These are phyloP conservation scores for Globisporangium recalcitrans DNA, from an alignment of 352 stramenopile genomes.

Conservation along the genomic window DNA sequence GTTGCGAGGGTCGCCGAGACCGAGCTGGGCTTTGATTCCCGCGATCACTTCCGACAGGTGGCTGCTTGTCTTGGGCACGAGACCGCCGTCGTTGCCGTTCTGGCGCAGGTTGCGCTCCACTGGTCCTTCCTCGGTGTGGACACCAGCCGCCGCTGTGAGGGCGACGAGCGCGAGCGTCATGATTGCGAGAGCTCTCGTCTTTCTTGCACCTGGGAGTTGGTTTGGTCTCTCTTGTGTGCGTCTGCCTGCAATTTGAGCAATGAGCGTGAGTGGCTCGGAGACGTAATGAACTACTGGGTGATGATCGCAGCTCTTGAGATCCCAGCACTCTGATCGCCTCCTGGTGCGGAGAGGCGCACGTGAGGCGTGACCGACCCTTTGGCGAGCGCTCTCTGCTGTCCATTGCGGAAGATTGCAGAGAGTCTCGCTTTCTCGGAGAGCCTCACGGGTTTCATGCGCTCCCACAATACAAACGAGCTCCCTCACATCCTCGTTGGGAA, in stretches of 20 bases:
- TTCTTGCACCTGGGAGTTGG: not conserved
- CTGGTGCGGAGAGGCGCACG: not conserved
- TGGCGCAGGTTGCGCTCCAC: not conserved
- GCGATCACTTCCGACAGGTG: not conserved
- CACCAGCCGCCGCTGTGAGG: not conserved
- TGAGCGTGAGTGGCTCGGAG: no score
- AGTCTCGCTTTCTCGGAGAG: no score
- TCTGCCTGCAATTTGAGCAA: not conserved
- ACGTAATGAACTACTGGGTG: no score
- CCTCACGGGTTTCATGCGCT: no score
- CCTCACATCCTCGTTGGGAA: no score
- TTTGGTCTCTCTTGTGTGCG: not conserved
- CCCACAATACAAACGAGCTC: no score
- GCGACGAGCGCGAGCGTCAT: not conserved
- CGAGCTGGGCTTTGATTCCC: not conserved
- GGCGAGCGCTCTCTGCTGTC: not conserved
- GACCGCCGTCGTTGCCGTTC: not conserved
- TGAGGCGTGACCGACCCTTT: not conserved
- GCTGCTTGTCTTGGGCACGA: not conserved
- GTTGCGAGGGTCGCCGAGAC: not conserved
- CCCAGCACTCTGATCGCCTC: no score
- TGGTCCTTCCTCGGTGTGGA: not conserved
- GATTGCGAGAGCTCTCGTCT: not conserved
- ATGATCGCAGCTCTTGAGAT: no score
- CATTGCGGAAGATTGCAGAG: not conserved